Percentiles rank a stretch among this genome's conserved stretches.
Conservation (phyloP, 148 eudicot species). For the Rhododendron vialii region DNA sequence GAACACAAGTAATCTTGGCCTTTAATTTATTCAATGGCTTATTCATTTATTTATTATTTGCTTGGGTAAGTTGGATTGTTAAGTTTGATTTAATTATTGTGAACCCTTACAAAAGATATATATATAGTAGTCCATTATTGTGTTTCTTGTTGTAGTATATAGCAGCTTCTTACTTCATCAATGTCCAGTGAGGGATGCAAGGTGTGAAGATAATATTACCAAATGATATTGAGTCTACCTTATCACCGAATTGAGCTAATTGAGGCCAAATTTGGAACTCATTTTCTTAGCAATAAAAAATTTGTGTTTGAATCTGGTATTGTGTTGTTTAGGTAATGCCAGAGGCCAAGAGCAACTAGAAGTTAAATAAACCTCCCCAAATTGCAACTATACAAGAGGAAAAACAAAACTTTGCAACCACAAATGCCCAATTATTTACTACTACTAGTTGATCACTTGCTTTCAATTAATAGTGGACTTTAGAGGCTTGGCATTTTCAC, state of each 20-base stretch:
- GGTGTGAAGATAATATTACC: background rate
- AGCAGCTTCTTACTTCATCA: background rate
- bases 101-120: background rate
- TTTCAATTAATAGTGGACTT: background rate
- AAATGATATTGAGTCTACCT: background rate
- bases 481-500: background rate
- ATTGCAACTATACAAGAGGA: background rate
- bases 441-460: background rate
- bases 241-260: background rate
- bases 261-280: background rate
- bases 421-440: background rate
- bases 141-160: background rate
- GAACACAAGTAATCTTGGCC: background rate
- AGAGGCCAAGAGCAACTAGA: background rate
- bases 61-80: background rate
- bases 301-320: background rate
- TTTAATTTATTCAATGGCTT: background rate
- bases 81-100: background rate
- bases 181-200: background rate
- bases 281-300: background rate
- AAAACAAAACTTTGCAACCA: background rate
- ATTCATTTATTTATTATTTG: background rate
- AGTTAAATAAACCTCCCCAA: background rate
- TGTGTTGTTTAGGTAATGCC: background rate
- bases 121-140: background rate